These are phyloP conservation scores for Solanum acaule DNA, from an alignment of 257 asterid genomes.

Conservation along the genomic window DNA sequence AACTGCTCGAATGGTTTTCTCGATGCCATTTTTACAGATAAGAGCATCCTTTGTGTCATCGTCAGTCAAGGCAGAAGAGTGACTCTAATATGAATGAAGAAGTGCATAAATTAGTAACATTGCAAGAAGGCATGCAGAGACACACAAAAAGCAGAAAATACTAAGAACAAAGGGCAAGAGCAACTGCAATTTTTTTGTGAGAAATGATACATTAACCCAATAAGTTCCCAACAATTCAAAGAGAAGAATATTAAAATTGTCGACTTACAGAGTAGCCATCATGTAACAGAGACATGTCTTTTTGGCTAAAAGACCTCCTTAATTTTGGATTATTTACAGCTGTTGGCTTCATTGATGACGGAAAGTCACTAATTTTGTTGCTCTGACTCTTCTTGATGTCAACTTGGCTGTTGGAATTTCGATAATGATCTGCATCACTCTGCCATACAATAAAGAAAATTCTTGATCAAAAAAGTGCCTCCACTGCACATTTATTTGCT, in stretches of 20 bases:
- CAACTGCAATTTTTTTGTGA: neutral
- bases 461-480: neutral
- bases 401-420: slow-evolving; percentile 23
- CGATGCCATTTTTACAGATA: slow-evolving; percentile 40
- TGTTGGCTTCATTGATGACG: slow-evolving; percentile 17
- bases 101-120: slow-evolving; percentile 5
- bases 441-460: slow-evolving; percentile 17
- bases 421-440: slow-evolving; percentile 56
- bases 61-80: slow-evolving; percentile 69
- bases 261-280: slow-evolving; percentile 80
- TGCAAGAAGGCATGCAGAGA: neutral
- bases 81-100: slow-evolving; percentile 42
- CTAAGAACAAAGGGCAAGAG: neutral
- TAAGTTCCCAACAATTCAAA: neutral
- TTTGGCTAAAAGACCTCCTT: slow-evolving; percentile 57
- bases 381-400: slow-evolving; percentile 26
- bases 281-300: slow-evolving; percentile 33
- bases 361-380: slow-evolving; percentile 21
- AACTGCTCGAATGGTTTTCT: slow-evolving; percentile 64
- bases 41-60: slow-evolving; percentile 57
- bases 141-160: neutral
- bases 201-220: neutral
- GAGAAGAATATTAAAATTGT: neutral
- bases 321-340: slow-evolving; percentile 35
- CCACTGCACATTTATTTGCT: neutral